Evolutionary conservation across 2,329 filamentous ascomycete species (phyloP), one percentile per base, ranked within the genome.

Genomic region (Boeremia lycopersici): DNA sequence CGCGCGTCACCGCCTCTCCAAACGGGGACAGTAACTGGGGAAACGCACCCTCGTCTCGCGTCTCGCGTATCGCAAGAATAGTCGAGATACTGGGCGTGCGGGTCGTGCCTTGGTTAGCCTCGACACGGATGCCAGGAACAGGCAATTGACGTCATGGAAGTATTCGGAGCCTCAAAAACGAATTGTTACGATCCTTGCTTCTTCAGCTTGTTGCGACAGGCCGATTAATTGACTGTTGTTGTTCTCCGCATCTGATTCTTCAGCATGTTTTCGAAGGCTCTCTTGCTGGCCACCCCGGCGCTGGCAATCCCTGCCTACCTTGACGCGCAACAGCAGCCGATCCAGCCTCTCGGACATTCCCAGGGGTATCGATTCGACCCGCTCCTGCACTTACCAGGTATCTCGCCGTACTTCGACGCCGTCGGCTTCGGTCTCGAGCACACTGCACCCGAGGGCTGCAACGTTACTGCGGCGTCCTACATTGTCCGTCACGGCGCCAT

Each of bases 401-500:
- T 79, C n/a, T 74, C 78, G 10, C 79, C 79, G 2, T 80, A 80
- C 62, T 81, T 80, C 59, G 77, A 81, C 51, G 78, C 79, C 12
- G 65, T 75, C 10, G 77, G 79, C 48, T 79, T 79, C 19, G 72
- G 77, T 19, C 73, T 78, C 36, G 74, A 79, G 46, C 79, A 79
- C 13, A 67, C 72, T 31, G 74, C 79, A 28, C 79, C 80, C n/a
- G 69, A 76, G 65, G 78, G 79, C 53, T 82, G 79, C 67, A 77
- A 78, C 48, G 77, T 81, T 33, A 80, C 76, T 3, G 71, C 76
- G 23, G 79, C 78, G 12, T 78, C 78, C 3, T 81, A 81, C 63
- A 76, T 82, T 11, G 70, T 81, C 19, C 75, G 79, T 8, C 79
- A 82, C 59, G 79, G 78, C 4, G 78, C 79, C 23, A 81, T 82